Evolutionary conservation across 1,284 basidiomycete species (phyloP).

Genomic region (Puccinia hordei): DNA sequence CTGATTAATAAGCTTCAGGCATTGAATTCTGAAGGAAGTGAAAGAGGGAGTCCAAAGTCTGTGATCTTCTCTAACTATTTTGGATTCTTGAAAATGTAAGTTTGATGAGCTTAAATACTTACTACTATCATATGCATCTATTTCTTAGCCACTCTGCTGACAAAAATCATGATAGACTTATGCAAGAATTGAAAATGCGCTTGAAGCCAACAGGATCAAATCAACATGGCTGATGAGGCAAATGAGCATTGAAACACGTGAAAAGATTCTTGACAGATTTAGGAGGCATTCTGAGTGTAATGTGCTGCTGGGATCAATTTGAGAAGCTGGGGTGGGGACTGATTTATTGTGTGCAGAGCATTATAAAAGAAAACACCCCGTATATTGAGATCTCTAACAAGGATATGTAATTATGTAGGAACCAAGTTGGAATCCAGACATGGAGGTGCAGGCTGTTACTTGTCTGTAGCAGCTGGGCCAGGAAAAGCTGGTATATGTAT

Average conservation of each 20-base stretch:
- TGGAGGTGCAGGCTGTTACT: conserved; percentile 17
- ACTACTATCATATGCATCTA: not conserved
- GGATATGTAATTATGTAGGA: not conserved
- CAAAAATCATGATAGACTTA: not conserved
- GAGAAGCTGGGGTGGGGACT: conserved; percentile 1
- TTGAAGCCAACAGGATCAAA: not conserved
- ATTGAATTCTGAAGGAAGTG: not conserved
- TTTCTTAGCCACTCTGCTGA: not conserved
- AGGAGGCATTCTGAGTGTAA: not conserved
- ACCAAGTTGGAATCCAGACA: conserved; percentile 2
- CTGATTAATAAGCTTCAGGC: too few relatives aligned
- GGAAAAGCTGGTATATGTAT: not conserved
- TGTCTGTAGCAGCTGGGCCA: conserved; percentile 1
- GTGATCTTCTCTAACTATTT: conserved; percentile 11
- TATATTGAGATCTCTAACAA: not conserved
- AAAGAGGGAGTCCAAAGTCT: not conserved
- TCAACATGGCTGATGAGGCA: not conserved
- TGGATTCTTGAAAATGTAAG: not conserved
- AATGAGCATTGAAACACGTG: not conserved
- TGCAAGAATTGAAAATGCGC: not conserved
- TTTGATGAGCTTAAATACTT: not conserved
- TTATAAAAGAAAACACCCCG: not conserved
- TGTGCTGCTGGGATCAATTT: conserved; percentile 8
- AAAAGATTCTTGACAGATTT: not conserved
- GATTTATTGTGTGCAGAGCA: conserved; percentile 11